Percentiles rank a stretch among this genome's conserved stretches.
Evolutionary conservation across 352 stramenopile genomes (phyloP).

Genomic region (Pythium sp.): DNA sequence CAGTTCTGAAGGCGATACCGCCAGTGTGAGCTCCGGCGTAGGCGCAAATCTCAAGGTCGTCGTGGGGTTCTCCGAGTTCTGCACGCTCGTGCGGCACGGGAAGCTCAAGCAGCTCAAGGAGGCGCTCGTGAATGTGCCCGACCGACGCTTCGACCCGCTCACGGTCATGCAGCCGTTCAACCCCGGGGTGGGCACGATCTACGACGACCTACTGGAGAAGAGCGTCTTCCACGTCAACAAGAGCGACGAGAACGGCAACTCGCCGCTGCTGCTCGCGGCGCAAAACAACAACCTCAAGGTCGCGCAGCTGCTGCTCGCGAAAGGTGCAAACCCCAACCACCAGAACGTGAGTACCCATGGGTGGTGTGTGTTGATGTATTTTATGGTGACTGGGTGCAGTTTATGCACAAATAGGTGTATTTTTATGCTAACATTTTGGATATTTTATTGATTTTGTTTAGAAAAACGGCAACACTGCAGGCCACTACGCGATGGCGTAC

Average conservation of each 20-base stretch:
- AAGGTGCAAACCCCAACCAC: slow-evolving; percentile 90
- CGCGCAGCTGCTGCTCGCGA: slow-evolving; percentile 87
- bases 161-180: slow-evolving; percentile 70
- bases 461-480: slow-evolving; percentile 87
- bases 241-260: slow-evolving; percentile 90
- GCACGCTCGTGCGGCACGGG: slow-evolving; percentile 81
- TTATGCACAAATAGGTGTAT: neutral
- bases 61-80: slow-evolving; percentile 74
- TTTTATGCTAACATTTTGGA: slow-evolving; percentile 5
- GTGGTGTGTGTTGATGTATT: neutral
- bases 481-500: slow-evolving; percentile 93
- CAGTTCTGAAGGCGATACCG: neutral
- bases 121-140: slow-evolving; percentile 74
- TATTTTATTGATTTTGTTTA: slow-evolving; percentile 12
- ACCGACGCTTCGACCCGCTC: slow-evolving; percentile 84
- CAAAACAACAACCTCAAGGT: slow-evolving; percentile 90
- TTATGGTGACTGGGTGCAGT: neutral
- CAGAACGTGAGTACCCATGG: slow-evolving; percentile 60
- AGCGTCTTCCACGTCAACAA: slow-evolving; percentile 88
- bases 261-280: slow-evolving; percentile 77
- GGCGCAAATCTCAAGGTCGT: slow-evolving; percentile 35
- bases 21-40: slow-evolving; percentile 5
- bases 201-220: slow-evolving; percentile 89
- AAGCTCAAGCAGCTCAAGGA: slow-evolving; percentile 90
- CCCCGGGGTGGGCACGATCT: slow-evolving; percentile 87